Conservation (phyloP, 306 rosid genomes). For the Rosa rugosa region DNA sequence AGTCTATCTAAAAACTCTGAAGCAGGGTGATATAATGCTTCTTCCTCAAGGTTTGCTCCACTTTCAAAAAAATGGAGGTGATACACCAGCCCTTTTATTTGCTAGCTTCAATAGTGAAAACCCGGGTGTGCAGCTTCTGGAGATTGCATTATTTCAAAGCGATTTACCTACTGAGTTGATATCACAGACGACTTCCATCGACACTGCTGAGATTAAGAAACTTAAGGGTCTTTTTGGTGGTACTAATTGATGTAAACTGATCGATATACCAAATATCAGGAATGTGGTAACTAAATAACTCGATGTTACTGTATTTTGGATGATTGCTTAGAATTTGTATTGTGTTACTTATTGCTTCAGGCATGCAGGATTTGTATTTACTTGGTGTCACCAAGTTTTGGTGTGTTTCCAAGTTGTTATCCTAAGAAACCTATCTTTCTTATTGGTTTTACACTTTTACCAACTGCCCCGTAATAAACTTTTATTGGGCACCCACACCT, state of each 20-base stretch:
- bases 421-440: too few species aligned
- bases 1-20: slow-evolving; percentile 43
- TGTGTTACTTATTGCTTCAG: not conserved
- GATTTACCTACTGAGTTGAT: slow-evolving; percentile 60
- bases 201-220: slow-evolving; percentile 56
- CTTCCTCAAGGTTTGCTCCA: slow-evolving; percentile 83
- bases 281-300: not conserved
- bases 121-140: slow-evolving; percentile 73
- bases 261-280: not conserved
- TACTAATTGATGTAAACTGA: slow-evolving; percentile 20
- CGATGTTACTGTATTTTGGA: not conserved
- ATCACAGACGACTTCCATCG: slow-evolving; percentile 50
- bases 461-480: too few species aligned
- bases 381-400: slow-evolving; percentile 45
- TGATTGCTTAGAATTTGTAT: not conserved
- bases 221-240: slow-evolving; percentile 90
- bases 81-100: slow-evolving; percentile 17
- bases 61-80: slow-evolving; percentile 58
- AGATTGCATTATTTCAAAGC: slow-evolving; percentile 65
- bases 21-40: slow-evolving; percentile 67
- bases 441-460: too few species aligned
- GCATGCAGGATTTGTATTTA: not conserved
- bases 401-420: not conserved
- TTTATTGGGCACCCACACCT: too few species aligned
- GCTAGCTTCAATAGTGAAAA: slow-evolving; percentile 58